A percentile compares a stretch with the other conserved stretches of the same genome.
Evolutionary conservation across 2,329 filamentous ascomycete genomes (phyloP).

Genomic region (Torrubiellomyces zombiae): DNA sequence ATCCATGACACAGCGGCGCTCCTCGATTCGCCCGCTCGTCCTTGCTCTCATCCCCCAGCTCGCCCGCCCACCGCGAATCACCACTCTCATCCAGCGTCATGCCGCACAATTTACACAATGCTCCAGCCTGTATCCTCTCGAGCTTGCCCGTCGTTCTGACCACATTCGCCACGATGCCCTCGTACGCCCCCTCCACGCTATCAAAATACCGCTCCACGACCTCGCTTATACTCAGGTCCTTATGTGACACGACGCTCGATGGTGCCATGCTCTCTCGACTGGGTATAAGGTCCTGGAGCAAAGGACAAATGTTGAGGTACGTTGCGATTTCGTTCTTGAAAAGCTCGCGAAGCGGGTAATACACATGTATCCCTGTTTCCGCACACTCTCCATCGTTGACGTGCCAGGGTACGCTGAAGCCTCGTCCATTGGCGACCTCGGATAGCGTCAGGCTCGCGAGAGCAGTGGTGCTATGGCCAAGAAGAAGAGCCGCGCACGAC

Average conservation of each 20-base stretch:
- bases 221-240: constrained; percentile 76
- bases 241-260: constrained; percentile 40
- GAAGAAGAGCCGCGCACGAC: constrained; percentile 53
- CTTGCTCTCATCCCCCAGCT: constrained; percentile 34
- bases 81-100: constrained; percentile 47
- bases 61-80: constrained; percentile 46
- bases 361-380: constrained; percentile 27
- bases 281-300: constrained; percentile 32
- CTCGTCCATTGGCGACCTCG: constrained; percentile 81
- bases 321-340: constrained; percentile 62
- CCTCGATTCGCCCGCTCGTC: too few species aligned
- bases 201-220: constrained; percentile 81
- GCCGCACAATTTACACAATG: constrained; percentile 49
- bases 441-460: constrained; percentile 74
- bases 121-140: constrained; percentile 26
- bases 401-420: constrained; percentile 67
- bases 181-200: constrained; percentile 64
- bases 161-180: constrained; percentile 87
- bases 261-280: constrained; percentile 14
- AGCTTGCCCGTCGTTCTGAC: constrained; percentile 83
- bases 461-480: constrained; percentile 74
- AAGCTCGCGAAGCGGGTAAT: constrained; percentile 72
- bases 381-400: constrained; percentile 49
- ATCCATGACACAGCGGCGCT: constrained; percentile 52
- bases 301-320: constrained; percentile 42